Percentiles rank a stretch among this genome's conserved stretches.
Conservation (phyloP, 2,329 filamentous ascomycete genomes). For the Diaporthe helianthi region DNA sequence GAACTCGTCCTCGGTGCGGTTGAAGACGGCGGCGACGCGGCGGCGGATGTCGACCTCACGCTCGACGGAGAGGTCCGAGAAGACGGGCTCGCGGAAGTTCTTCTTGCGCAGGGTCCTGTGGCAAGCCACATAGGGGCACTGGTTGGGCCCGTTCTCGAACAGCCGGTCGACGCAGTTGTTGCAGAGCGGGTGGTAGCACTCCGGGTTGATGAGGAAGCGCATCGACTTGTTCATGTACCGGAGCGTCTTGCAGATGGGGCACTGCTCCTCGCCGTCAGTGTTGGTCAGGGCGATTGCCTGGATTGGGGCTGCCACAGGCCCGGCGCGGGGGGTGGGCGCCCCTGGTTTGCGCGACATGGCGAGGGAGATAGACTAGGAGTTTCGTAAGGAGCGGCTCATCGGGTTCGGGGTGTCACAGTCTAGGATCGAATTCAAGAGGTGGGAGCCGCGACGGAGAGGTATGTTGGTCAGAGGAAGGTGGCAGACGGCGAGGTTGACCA, state of each 20-base stretch:
- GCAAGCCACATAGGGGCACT: constrained; percentile 91
- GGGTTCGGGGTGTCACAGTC: not conserved
- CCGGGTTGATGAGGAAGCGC: constrained; percentile 94
- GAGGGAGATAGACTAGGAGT: not conserved
- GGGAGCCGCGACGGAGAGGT: not conserved
- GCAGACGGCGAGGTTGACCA: not conserved
- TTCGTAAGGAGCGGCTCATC: not conserved
- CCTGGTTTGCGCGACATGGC: constrained; percentile 48
- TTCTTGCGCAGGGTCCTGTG: constrained; percentile 84
- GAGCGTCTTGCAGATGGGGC: constrained; percentile 95
- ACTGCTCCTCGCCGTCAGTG: constrained; percentile 69
- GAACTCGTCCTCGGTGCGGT: constrained; percentile 90
- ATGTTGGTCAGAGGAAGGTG: not conserved
- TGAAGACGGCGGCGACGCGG: constrained; percentile 81
- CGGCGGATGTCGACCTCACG: constrained; percentile 91
- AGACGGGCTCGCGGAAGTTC: constrained; percentile 87
- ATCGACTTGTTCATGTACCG: constrained; percentile 95
- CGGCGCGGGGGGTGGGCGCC: constrained; percentile 34
- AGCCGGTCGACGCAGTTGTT: constrained; percentile 93
- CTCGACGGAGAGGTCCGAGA: constrained; percentile 86
- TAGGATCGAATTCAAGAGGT: not conserved
- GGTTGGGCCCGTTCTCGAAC: constrained; percentile 88
- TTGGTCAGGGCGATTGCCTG: constrained; percentile 33
- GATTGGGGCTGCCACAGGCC: constrained; percentile 30
- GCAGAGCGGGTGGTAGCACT: constrained; percentile 99